Conservation (phyloP, 257 asterid species). For the Forsythia suspensa region DNA sequence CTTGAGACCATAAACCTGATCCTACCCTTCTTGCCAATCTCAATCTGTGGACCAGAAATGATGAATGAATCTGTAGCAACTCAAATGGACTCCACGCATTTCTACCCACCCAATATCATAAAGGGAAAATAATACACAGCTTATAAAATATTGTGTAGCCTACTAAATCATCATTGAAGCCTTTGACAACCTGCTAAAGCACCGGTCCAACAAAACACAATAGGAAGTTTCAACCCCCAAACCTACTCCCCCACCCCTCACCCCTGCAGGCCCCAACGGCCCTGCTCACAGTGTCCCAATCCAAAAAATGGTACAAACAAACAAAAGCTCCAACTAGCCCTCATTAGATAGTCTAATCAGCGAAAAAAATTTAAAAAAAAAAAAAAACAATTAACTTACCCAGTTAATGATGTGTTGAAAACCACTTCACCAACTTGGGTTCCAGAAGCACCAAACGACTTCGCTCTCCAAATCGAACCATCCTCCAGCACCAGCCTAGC, state of each 20-base stretch:
- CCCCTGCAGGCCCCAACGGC: background rate
- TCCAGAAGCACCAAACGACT: constrained; percentile 95
- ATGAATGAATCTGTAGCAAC: background rate
- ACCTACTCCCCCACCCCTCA: background rate
- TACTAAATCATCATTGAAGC: background rate
- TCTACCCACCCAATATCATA: background rate
- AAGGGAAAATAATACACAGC: background rate
- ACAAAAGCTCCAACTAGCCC: background rate
- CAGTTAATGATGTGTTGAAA: constrained; percentile 88
- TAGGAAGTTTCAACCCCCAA: background rate
- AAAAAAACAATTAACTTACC: constrained; percentile 37
- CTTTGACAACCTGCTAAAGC: background rate
- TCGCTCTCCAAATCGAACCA: constrained; percentile 92
- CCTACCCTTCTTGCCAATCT: background rate
- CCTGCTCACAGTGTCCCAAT: background rate
- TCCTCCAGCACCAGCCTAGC: constrained; percentile 94
- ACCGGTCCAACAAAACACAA: background rate
- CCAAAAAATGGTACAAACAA: no score
- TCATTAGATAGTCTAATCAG: background rate
- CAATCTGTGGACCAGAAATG: background rate
- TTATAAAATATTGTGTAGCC: background rate
- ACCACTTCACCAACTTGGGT: constrained; percentile 99
- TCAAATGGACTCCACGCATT: background rate
- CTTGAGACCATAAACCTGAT: background rate
- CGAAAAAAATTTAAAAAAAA: background rate